A percentile compares a stretch with the other conserved stretches of the same genome.
These are phyloP conservation scores for Hebeloma cylindrosporum DNA, from an alignment of 768 basidiomycete species.

Conservation along the genomic window DNA sequence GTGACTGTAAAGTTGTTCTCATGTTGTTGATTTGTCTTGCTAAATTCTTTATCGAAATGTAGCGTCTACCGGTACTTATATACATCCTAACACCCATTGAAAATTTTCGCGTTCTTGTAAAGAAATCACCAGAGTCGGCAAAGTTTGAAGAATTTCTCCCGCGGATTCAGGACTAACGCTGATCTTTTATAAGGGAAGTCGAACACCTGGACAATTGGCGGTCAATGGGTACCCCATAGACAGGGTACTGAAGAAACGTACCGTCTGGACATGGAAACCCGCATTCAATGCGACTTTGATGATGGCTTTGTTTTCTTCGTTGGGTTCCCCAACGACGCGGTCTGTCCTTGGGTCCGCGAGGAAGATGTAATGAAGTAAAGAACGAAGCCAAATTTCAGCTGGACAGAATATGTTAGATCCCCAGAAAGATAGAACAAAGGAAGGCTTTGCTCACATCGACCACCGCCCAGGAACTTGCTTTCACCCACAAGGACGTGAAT, in stretches of 20 bases:
- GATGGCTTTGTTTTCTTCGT: constrained; percentile 28
- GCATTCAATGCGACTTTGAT: constrained; percentile 19
- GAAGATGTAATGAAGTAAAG: constrained; percentile 43
- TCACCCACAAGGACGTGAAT: constrained; percentile 49
- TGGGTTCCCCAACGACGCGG: constrained; percentile 44
- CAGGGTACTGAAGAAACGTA: constrained; percentile 10
- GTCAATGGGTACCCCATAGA: background rate
- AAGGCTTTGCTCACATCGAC: constrained; percentile 34
- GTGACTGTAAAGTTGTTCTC: too few species aligned
- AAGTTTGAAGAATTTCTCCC: constrained; percentile 34
- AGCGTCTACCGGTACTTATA: too few species aligned
- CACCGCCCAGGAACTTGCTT: constrained; percentile 42
- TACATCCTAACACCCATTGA: too few species aligned
- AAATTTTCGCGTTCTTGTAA: too few species aligned
- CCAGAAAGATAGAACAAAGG: background rate
- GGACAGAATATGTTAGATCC: constrained; percentile 2
- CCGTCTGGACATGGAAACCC: constrained; percentile 27
- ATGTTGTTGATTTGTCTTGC: too few species aligned
- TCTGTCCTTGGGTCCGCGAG: constrained; percentile 43
- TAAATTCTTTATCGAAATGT: too few species aligned
- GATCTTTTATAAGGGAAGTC: constrained; percentile 39
- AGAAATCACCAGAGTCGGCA: constrained; percentile 25
- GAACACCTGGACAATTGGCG: constrained; percentile 22
- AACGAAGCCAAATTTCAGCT: constrained; percentile 37
- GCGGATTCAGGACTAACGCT: constrained; percentile 24